Percentiles rank a stretch among this genome's conserved stretches.
phyloP scores from a whole-genome alignment of 176 grass and related monocot species.

The Bromus sterilis region DNA sequence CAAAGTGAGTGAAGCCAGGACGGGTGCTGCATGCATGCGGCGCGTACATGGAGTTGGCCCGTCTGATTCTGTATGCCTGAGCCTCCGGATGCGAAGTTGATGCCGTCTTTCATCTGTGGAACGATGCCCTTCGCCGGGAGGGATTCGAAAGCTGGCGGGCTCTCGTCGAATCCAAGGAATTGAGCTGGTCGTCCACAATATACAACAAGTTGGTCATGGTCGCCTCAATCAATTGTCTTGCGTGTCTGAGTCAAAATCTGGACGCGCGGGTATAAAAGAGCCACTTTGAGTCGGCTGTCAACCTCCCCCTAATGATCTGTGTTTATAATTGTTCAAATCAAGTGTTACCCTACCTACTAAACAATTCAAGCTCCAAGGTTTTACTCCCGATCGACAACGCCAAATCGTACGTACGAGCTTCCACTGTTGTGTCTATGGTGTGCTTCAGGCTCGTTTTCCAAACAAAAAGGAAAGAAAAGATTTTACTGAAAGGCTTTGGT shows the following conservation, averaged over 20 bases:
- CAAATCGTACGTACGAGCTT: too few relatives aligned
- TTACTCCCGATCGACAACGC: too few relatives aligned
- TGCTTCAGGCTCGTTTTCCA: too few relatives aligned
- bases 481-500: not conserved
- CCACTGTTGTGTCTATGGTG: too few relatives aligned
- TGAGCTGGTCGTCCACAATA: conserved; percentile 19
- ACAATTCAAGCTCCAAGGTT: too few relatives aligned
- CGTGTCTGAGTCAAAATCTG: too few relatives aligned
- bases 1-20: too few relatives aligned
- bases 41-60: not conserved
- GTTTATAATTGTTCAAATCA: not conserved
- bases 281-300: not conserved
- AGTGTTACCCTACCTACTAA: too few relatives aligned
- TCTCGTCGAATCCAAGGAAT: conserved; percentile 55
- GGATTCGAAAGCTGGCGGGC: conserved; percentile 63
- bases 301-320: not conserved
- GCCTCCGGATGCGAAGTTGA: conserved; percentile 90
- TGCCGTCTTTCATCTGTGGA: conserved; percentile 38
- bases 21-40: too few relatives aligned
- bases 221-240: not conserved
- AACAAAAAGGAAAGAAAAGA: too few relatives aligned
- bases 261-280: too few relatives aligned
- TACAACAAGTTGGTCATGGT: not conserved
- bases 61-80: conserved; percentile 51
- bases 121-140: conserved; percentile 16